These are phyloP conservation scores for Hypoxylon rubiginosum DNA, from an alignment of 2,329 filamentous ascomycete genomes.

Conservation along the genomic window DNA sequence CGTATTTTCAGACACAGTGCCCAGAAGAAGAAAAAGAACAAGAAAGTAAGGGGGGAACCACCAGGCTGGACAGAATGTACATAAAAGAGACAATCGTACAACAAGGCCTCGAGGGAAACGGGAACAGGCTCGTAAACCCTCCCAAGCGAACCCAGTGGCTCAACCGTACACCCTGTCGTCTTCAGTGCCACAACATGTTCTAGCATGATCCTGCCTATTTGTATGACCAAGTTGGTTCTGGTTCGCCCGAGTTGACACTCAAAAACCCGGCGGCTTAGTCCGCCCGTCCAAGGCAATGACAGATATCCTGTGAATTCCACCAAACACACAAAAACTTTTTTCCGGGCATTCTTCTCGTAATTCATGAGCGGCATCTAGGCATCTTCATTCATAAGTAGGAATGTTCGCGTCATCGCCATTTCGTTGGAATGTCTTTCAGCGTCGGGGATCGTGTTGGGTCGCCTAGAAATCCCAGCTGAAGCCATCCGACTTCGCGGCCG, in stretches of 20 bases:
- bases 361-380: slow-evolving; percentile 54
- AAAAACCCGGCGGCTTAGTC: slow-evolving; percentile 4
- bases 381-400: slow-evolving; percentile 42
- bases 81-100: slow-evolving; percentile 16
- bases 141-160: neutral
- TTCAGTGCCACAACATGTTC: slow-evolving; percentile 11
- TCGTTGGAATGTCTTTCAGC: slow-evolving; percentile 29
- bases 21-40: slow-evolving; percentile 11
- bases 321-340: slow-evolving; percentile 28
- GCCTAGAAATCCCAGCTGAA: slow-evolving; percentile 55
- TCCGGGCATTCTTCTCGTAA: slow-evolving; percentile 45
- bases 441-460: slow-evolving; percentile 39
- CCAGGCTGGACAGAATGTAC: slow-evolving; percentile 18
- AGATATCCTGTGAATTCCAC: slow-evolving; percentile 23
- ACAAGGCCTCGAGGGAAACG: slow-evolving; percentile 11
- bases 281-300: slow-evolving; percentile 13
- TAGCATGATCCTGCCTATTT: slow-evolving; percentile 6
- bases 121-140: neutral
- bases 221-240: slow-evolving; percentile 4
- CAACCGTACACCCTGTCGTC: neutral
- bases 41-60: slow-evolving; percentile 8
- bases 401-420: slow-evolving; percentile 21
- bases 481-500: slow-evolving; percentile 44
- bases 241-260: slow-evolving; percentile 17
- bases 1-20: slow-evolving; percentile 5